A percentile compares a stretch with the other conserved stretches of the same genome.
Evolutionary conservation across 2,329 filamentous ascomycete species (phyloP).

Genomic region (Cyclaneusma minus): DNA sequence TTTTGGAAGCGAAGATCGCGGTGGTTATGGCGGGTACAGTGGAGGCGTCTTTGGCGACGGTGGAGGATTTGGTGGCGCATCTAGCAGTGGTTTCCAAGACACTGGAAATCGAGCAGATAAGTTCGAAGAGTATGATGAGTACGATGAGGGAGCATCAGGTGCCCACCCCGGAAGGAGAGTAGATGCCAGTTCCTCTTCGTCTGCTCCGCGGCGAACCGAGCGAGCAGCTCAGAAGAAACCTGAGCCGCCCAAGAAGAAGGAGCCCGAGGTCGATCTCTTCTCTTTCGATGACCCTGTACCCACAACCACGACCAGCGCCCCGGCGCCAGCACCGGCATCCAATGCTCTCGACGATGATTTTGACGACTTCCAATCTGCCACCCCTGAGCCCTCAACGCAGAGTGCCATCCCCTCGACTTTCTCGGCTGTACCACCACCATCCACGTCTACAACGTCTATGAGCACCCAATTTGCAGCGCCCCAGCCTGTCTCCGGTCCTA

Average conservation of each 20-base stretch:
- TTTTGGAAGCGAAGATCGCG: conserved; percentile 64
- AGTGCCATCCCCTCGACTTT: conserved; percentile 27
- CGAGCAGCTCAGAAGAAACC: conserved; percentile 40
- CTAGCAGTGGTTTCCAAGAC: conserved; percentile 53
- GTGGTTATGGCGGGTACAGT: conserved; percentile 46
- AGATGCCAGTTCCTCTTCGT: conserved; percentile 11
- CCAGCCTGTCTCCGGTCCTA: conserved; percentile 69
- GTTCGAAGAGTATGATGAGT: conserved; percentile 97
- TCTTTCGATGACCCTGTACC: conserved; percentile 69
- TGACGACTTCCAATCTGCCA: conserved; percentile 90
- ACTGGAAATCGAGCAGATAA: conserved; percentile 34
- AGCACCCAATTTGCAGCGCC: conserved; percentile 64
- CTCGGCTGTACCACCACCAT: conserved; percentile 23
- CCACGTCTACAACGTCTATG: conserved; percentile 33
- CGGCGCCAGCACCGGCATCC: conserved; percentile 25
- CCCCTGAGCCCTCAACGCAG: conserved; percentile 34
- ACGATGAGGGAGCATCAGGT: conserved; percentile 56
- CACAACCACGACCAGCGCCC: conserved; percentile 25
- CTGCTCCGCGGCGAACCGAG: conserved; percentile 22
- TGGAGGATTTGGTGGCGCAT: conserved; percentile 73
- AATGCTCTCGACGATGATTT: conserved; percentile 49
- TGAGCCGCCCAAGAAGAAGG: conserved; percentile 63
- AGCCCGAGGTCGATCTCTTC: conserved; percentile 83
- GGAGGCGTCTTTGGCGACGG: conserved; percentile 49
- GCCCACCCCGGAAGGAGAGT: conserved; percentile 28